A percentile compares a stretch with the other conserved stretches of the same genome.
Evolutionary conservation across 176 grass and related monocot species (phyloP).

Genomic region (Oryza glumipatula): DNA sequence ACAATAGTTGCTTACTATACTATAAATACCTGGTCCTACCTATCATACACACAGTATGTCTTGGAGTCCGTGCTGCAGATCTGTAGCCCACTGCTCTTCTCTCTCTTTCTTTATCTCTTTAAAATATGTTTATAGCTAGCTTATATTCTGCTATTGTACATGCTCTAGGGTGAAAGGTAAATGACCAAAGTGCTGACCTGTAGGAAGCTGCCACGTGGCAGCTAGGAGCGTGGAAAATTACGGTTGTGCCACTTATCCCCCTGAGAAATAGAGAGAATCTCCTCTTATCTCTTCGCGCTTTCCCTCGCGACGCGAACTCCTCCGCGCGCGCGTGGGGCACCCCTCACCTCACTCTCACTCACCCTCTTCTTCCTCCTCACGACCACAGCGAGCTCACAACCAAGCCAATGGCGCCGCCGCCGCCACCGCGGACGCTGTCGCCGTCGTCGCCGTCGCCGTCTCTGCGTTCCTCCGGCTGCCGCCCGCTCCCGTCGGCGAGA

Average conservation of each 20-base stretch:
- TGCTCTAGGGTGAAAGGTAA: too few species aligned
- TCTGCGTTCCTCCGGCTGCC: slow-evolving; percentile 35
- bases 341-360: neutral
- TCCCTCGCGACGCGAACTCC: slow-evolving; percentile 1
- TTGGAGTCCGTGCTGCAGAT: too few species aligned
- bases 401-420: neutral
- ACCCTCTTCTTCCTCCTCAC: neutral
- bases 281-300: slow-evolving; percentile 43
- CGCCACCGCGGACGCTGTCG: neutral
- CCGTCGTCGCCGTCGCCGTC: slow-evolving; percentile 2
- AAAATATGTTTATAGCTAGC: too few species aligned
- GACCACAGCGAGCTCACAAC: neutral
- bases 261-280: slow-evolving; percentile 14
- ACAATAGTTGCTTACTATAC: too few species aligned
- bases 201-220: neutral
- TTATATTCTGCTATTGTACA: too few species aligned
- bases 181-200: too few species aligned
- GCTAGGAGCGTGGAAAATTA: neutral
- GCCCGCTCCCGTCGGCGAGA: slow-evolving; percentile 1
- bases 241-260: slow-evolving; percentile 52
- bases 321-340: neutral
- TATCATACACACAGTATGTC: too few species aligned
- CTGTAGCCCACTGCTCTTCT: too few species aligned
- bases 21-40: too few species aligned
- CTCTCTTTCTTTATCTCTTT: too few species aligned